These are phyloP conservation scores for Dalechampia spathulata DNA, from an alignment of 441 rosid species.

Conservation along the genomic window DNA sequence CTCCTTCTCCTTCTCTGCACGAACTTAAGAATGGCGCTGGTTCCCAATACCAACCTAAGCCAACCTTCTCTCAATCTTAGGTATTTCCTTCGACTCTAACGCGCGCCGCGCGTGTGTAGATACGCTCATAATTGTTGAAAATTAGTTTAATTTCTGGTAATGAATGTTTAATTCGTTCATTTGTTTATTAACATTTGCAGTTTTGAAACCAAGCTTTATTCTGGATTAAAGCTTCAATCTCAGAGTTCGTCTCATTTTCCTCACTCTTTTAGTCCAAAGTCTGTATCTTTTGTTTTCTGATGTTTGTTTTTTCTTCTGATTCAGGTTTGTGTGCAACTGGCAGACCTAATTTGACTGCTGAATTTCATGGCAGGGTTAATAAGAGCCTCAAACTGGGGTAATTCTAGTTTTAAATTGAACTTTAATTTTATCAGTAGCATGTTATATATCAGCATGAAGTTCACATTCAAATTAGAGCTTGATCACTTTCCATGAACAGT, in stretches of 20 bases:
- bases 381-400: conserved; percentile 72
- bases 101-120: not conserved
- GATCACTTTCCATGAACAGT: not conserved
- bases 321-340: conserved; percentile 42
- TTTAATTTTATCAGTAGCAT: not conserved
- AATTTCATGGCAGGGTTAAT: conserved; percentile 55
- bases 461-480: not conserved
- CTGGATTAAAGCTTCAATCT: conserved; percentile 73
- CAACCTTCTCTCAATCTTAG: conserved; percentile 60
- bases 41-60: conserved; percentile 41
- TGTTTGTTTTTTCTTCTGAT: conserved; percentile 1
- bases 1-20: too few relatives aligned
- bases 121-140: not conserved
- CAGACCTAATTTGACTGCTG: conserved; percentile 54
- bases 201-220: conserved; percentile 50
- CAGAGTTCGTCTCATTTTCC: conserved; percentile 41
- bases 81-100: conserved; percentile 20
- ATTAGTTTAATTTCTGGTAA: not conserved
- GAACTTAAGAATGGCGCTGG: conserved; percentile 50
- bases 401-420: conserved; percentile 8
- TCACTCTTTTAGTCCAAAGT: conserved; percentile 1
- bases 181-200: conserved; percentile 29
- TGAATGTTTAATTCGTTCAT: not conserved
- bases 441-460: not conserved
- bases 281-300: not conserved